A percentile compares a stretch with the other conserved stretches of the same genome.
Evolutionary conservation across 495 filamentous ascomycete genomes (phyloP).

Genomic region (Jackrogersella minutella): DNA sequence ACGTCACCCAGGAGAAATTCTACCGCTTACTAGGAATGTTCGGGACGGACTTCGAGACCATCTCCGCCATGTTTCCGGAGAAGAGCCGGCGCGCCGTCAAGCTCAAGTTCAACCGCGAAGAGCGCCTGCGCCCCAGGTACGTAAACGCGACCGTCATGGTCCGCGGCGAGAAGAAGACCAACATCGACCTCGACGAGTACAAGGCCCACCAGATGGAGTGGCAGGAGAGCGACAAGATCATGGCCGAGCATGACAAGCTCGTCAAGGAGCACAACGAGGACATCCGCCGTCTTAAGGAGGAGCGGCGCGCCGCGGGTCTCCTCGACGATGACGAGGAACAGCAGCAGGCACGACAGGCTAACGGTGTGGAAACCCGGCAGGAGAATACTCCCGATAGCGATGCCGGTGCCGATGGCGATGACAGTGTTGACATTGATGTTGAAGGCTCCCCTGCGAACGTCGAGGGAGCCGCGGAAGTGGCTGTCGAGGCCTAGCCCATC

Average conservation of each 20-base stretch:
- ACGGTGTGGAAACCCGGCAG: conserved; percentile 43
- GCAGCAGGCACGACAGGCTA: conserved; percentile 41
- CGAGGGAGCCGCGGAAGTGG: background rate
- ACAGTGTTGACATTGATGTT: background rate
- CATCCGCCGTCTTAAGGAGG: conserved; percentile 53
- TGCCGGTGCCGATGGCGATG: conserved; percentile 11
- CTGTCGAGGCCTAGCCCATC: background rate
- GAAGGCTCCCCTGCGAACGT: background rate
- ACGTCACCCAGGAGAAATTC: conserved; percentile 66
- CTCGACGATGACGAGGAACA: conserved; percentile 49
- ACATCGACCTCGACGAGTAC: conserved; percentile 72
- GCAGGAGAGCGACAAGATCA: conserved; percentile 67
- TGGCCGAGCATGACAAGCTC: conserved; percentile 72
- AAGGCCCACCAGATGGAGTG: conserved; percentile 67
- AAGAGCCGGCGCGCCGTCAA: conserved; percentile 82
- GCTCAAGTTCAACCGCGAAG: conserved; percentile 91
- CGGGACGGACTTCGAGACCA: conserved; percentile 92
- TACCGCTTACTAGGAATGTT: conserved; percentile 86
- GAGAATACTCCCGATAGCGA: conserved; percentile 37
- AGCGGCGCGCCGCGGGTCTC: conserved; percentile 44
- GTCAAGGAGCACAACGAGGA: conserved; percentile 72
- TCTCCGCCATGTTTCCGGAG: conserved; percentile 80
- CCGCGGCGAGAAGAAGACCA: conserved; percentile 59
- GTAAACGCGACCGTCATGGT: conserved; percentile 72
- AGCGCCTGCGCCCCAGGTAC: conserved; percentile 72